These are phyloP conservation scores for Parmelia sp. DNA, from an alignment of 495 filamentous ascomycete species.

Conservation along the genomic window DNA sequence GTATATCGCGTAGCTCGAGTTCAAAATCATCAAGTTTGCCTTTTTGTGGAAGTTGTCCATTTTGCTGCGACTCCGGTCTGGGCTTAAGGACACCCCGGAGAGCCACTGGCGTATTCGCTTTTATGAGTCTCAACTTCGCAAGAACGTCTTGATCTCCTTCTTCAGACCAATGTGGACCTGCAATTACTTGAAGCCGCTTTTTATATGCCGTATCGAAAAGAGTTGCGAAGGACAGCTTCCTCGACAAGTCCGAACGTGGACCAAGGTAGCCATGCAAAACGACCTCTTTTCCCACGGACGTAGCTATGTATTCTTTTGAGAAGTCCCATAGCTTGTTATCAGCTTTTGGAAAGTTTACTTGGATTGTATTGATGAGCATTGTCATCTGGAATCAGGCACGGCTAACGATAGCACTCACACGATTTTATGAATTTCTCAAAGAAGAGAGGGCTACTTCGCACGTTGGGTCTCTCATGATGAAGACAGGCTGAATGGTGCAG, in stretches of 20 bases:
- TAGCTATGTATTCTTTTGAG: conserved; percentile 28
- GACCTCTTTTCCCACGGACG: conserved; percentile 43
- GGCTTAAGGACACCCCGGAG: conserved; percentile 45
- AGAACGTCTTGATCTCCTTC: conserved; percentile 32
- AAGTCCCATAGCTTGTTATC: conserved; percentile 47
- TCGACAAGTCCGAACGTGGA: conserved; percentile 53
- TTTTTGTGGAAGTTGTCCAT: conserved; percentile 28
- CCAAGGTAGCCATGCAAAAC: conserved; percentile 68
- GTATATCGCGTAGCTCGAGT: conserved; percentile 56
- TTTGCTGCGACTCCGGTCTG: conserved; percentile 19
- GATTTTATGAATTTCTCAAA: conserved; percentile 45
- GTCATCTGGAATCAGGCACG: neutral
- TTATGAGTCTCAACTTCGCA: conserved; percentile 43
- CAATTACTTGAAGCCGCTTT: conserved; percentile 48
- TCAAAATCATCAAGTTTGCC: conserved; percentile 43
- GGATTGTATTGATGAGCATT: conserved; percentile 15
- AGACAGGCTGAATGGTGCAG: neutral
- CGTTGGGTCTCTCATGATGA: neutral
- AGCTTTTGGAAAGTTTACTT: conserved; percentile 49
- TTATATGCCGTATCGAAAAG: conserved; percentile 47
- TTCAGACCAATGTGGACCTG: conserved; percentile 34
- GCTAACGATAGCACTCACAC: conserved; percentile 33
- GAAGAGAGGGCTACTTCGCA: conserved; percentile 25
- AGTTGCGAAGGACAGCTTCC: conserved; percentile 63
- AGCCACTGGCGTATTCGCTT: conserved; percentile 46